A percentile compares a stretch with the other conserved stretches of the same genome.
Conservation (phyloP, 371 early-diverging fungal genomes). For the Coemansia sp. region DNA sequence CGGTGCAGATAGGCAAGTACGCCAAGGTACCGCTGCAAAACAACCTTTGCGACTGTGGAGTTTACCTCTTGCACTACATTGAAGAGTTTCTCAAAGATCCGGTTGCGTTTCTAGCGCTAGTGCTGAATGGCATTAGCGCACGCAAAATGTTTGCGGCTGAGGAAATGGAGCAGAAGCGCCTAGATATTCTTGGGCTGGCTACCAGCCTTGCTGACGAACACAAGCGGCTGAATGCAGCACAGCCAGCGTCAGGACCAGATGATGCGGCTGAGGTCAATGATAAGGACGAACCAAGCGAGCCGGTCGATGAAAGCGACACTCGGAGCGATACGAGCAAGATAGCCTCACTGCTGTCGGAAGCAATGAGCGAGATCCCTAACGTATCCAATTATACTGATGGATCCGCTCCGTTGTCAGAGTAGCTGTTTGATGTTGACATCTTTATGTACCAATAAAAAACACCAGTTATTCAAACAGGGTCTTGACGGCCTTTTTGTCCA, state of each 20-base stretch:
- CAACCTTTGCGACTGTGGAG: slow-evolving; percentile 69
- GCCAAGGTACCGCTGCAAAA: slow-evolving; percentile 62
- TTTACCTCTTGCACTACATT: slow-evolving; percentile 62
- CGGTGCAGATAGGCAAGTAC: slow-evolving; percentile 44
- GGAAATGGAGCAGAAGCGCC: slow-evolving; percentile 33
- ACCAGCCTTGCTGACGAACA: slow-evolving; percentile 17
- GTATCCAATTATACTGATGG: not conserved
- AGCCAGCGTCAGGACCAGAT: not conserved
- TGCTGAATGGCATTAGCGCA: slow-evolving; percentile 22
- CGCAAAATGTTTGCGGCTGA: slow-evolving; percentile 32
- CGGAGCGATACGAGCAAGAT: not conserved
- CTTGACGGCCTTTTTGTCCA: slow-evolving; percentile 74
- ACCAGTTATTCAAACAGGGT: slow-evolving; percentile 49
- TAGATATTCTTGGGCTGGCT: slow-evolving; percentile 21
- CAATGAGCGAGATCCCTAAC: not conserved
- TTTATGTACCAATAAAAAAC: not conserved
- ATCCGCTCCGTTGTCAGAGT: not conserved
- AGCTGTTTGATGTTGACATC: not conserved
- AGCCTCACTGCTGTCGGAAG: not conserved
- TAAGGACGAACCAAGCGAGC: not conserved
- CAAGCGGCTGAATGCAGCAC: not conserved
- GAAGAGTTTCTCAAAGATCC: slow-evolving; percentile 58
- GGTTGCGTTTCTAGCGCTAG: slow-evolving; percentile 16
- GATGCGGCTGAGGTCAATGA: not conserved
- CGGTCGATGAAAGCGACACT: not conserved